A percentile compares a stretch with the other conserved stretches of the same genome.
Conservation (phyloP, 1,139 yeast species). For the Zygosaccharomyces sapae region DNA sequence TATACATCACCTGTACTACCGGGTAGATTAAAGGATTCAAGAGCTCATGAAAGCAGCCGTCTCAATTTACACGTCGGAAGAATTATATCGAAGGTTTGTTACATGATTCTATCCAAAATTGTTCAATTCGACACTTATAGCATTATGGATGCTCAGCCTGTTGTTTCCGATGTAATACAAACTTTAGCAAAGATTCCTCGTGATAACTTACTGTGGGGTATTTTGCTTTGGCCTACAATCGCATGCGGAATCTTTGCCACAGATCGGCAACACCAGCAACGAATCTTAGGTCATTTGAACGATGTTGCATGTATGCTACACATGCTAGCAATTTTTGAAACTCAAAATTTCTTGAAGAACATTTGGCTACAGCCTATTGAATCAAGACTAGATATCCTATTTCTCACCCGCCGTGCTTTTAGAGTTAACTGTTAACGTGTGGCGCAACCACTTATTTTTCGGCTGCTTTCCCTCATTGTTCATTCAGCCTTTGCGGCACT, state of each 20-base stretch:
- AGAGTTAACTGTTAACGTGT: background rate
- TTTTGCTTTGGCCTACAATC: slow-evolving; percentile 17
- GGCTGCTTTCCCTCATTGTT: background rate
- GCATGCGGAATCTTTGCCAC: slow-evolving; percentile 16
- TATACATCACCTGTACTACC: slow-evolving; percentile 16
- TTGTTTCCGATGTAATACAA: slow-evolving; percentile 14
- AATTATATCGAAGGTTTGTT: slow-evolving; percentile 18
- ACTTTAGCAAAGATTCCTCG: slow-evolving; percentile 17
- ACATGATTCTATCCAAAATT: slow-evolving; percentile 15
- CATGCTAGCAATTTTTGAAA: slow-evolving; percentile 8
- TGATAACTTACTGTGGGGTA: slow-evolving; percentile 17
- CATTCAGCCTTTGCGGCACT: background rate
- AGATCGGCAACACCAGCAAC: slow-evolving; percentile 10
- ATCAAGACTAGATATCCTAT: slow-evolving; percentile 12
- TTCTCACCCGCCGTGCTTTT: slow-evolving; percentile 3
- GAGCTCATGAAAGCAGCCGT: slow-evolving; percentile 10
- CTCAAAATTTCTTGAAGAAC: slow-evolving; percentile 12
- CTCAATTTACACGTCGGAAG: slow-evolving; percentile 15
- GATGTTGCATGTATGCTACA: slow-evolving; percentile 14
- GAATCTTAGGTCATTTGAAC: slow-evolving; percentile 11
- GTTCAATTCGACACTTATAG: slow-evolving; percentile 12
- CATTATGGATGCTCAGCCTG: slow-evolving; percentile 11
- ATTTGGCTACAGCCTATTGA: slow-evolving; percentile 11
- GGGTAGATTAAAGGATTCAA: slow-evolving; percentile 1
- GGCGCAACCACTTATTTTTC: background rate